Base-by-base conservation (phyloP, 169 alveolate species). In the Cryptosporidium andersoni region DNA sequence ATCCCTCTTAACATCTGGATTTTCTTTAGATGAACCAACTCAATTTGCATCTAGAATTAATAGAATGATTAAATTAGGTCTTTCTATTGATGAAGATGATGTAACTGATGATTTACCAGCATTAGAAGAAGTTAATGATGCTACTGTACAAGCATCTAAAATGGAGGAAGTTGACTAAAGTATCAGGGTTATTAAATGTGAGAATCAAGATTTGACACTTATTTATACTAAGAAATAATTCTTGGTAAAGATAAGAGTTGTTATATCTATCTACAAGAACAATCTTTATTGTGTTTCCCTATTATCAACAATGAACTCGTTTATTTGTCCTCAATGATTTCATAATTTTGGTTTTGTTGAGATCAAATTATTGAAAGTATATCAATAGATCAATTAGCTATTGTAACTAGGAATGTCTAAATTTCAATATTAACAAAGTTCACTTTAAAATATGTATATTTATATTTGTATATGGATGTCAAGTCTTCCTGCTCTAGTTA, bases 11-110 rank as follows among this genome's bases (percentile, higher is more conserved):
- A 97, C 99, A 67, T 97, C 99, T 48, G 99, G 99, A 53, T 98
- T 98, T 97, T 91, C 97, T 85, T 96, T 98, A 49, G 99, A 98
- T 63, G 99, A 98, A 81, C 99, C 99, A 80, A 97, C 98, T 66
- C 96, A 95, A 88, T 98, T 98, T 93, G 98, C 99, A 64, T 94
- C 94, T 74, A 95, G 99, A 92, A 97, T 98, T 64, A 98, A 98
- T 96, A 95, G 99, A 91, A 98, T 98, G 99, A 97, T 98, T 93
- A 97, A 97, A 92, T 95, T 97, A 36, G 99, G 99, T 64, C 97
- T 98, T 68, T 94, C 98, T 58, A 95, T 98, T 64, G 99, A 96
- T 88, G 99, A 97, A 52, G 99, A 97, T 16, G 98, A 93, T 16
- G 89, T 89, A 58, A 95, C 91, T 52, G 97, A 92, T 47, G 97